phyloP scores from a whole-genome alignment of 768 basidiomycete genomes.

The Stropharia rugosoannulata region DNA sequence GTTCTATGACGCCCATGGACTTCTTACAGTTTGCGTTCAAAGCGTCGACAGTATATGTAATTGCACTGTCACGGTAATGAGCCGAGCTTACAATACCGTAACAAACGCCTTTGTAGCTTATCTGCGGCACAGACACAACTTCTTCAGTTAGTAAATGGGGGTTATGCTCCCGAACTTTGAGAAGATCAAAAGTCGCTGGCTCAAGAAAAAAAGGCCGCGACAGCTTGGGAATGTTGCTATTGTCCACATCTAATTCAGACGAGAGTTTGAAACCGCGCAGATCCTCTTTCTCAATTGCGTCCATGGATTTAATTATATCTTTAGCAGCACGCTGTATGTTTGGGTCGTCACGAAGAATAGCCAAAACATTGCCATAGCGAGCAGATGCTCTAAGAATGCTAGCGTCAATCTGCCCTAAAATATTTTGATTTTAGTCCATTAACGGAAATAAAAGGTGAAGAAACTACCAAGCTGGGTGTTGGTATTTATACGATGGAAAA shows the following conservation, averaged over 20 bases:
- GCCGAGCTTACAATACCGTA: not conserved
- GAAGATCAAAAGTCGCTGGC: too few species aligned
- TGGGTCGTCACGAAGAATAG: constrained; percentile 11
- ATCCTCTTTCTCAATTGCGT: constrained; percentile 14
- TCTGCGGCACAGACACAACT: not conserved
- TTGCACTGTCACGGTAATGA: not conserved
- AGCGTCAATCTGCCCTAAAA: constrained; percentile 14
- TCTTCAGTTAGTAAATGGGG: not conserved
- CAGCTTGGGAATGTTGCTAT: too few species aligned
- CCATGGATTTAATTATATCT: constrained; percentile 8
- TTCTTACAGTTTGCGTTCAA: too few species aligned
- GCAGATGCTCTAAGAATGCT: constrained; percentile 12
- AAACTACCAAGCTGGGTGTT: too few species aligned
- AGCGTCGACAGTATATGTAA: not conserved
- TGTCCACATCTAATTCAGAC: constrained; percentile 2
- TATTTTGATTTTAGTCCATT: too few species aligned
- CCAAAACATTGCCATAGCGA: constrained; percentile 11
- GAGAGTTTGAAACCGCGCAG: constrained; percentile 9
- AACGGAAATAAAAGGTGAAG: too few species aligned
- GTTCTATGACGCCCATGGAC: not conserved
- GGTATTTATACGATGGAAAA: constrained; percentile 21
- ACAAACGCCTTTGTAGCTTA: not conserved
- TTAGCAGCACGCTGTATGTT: not conserved
- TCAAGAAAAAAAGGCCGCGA: not conserved
- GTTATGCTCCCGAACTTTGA: too few species aligned